Conservation (phyloP, 2,329 filamentous ascomycete species). For the Diaporthe nobilis region DNA sequence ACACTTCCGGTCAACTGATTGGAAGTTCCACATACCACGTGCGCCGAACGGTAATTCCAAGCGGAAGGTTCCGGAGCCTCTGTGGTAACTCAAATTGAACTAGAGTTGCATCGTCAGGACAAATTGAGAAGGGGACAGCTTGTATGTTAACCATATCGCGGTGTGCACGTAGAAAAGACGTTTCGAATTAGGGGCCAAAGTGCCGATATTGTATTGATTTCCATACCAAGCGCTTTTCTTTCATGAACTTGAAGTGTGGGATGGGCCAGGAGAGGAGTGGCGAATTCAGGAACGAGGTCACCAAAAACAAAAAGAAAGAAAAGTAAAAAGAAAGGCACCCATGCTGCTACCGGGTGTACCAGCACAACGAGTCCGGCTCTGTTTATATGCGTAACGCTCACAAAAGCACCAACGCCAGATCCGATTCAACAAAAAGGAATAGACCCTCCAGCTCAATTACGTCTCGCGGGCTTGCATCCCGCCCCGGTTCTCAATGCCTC, state of each 20-base stretch:
- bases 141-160: not conserved
- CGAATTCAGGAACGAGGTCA: not conserved
- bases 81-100: not conserved
- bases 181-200: no score
- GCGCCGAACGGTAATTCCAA: not conserved
- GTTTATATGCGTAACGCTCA: no score
- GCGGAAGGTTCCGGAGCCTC: not conserved
- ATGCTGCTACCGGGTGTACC: not conserved
- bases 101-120: not conserved
- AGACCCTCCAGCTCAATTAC: rapidly evolving
- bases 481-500: not conserved
- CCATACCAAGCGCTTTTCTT: no score
- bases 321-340: not conserved
- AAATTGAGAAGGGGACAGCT: not conserved
- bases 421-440: not conserved
- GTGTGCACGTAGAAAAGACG: not conserved
- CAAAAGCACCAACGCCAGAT: not conserved
- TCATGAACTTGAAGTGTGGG: no score
- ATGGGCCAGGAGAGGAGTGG: not conserved
- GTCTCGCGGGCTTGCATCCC: not conserved
- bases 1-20: not conserved
- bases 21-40: not conserved
- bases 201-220: no score
- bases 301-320: no score
- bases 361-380: not conserved